Evolutionary conservation across 352 stramenopile species (phyloP).

Genomic region (Globisporangium perplexum): DNA sequence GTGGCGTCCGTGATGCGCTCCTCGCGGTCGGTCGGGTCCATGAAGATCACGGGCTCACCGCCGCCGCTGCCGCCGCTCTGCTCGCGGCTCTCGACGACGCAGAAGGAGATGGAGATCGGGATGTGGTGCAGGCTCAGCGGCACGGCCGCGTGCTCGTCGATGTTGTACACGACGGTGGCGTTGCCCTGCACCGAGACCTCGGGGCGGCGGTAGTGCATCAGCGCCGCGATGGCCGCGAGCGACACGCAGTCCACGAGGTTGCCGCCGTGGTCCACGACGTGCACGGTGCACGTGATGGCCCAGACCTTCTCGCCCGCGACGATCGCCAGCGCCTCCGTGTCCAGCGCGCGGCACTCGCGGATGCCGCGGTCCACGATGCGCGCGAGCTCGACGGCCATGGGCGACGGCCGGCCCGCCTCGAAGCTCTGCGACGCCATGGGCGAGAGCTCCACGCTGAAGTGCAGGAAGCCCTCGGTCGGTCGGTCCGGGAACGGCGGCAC

Average conservation of each 20-base stretch:
- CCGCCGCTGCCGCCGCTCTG: conserved; percentile 17
- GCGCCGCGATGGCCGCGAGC: conserved; percentile 90
- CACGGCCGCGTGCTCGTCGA: conserved; percentile 87
- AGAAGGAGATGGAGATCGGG: conserved; percentile 94
- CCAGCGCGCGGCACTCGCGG: conserved; percentile 88
- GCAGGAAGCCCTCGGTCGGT: conserved; percentile 82
- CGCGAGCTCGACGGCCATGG: conserved; percentile 72
- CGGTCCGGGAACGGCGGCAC: conserved; percentile 82
- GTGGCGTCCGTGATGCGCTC: conserved; percentile 84
- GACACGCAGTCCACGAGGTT: conserved; percentile 91
- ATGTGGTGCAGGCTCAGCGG: conserved; percentile 94
- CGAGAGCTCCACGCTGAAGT: conserved; percentile 82
- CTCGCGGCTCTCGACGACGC: conserved; percentile 46
- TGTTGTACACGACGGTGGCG: conserved; percentile 71
- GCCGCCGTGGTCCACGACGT: conserved; percentile 90
- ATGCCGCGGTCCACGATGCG: conserved; percentile 90
- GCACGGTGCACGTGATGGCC: conserved; percentile 89
- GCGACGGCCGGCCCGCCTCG: conserved; percentile 43
- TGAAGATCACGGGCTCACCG: conserved; percentile 58
- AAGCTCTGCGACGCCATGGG: conserved; percentile 82
- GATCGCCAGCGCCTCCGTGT: conserved; percentile 94
- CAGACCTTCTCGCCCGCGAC: conserved; percentile 92
- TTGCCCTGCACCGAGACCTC: conserved; percentile 71
- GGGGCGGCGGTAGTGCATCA: conserved; percentile 92
- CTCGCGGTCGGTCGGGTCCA: conserved; percentile 88